These are phyloP conservation scores for Magnolia sinica DNA, from an alignment of 164 flowering plant species.

Conservation along the genomic window DNA sequence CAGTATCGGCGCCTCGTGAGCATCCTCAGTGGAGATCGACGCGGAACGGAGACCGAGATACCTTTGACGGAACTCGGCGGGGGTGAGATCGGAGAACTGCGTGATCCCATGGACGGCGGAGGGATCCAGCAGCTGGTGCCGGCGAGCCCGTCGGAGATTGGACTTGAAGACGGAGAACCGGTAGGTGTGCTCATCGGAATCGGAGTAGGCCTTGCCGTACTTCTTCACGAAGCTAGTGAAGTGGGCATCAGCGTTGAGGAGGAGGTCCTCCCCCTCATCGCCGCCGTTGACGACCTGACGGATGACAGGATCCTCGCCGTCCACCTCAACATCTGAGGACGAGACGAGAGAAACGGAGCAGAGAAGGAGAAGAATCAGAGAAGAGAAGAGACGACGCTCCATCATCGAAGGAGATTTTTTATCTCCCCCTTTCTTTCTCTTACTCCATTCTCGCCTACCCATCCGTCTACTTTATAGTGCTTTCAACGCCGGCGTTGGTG, in stretches of 20 bases:
- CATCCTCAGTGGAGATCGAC: conserved; percentile 44
- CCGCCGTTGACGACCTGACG: conserved; percentile 29
- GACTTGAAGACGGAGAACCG: conserved; percentile 68
- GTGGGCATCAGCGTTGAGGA: conserved; percentile 59
- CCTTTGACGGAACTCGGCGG: conserved; percentile 57
- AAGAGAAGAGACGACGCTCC: background rate
- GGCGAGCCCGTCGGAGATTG: conserved; percentile 68
- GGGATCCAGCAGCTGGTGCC: conserved; percentile 78
- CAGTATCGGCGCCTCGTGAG: conserved; percentile 70
- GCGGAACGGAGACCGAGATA: conserved; percentile 52
- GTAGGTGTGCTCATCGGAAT: conserved; percentile 71
- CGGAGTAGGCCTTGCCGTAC: conserved; percentile 58
- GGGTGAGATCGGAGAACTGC: conserved; percentile 84
- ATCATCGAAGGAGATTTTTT: background rate
- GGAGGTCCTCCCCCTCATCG: conserved; percentile 26
- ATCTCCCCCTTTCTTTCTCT: background rate
- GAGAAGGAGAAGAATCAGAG: background rate
- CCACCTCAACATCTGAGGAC: background rate
- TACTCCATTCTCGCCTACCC: background rate
- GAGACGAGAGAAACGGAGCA: conserved; percentile 6
- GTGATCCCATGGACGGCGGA: conserved; percentile 89
- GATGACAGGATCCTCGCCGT: conserved; percentile 21
- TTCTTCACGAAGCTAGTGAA: conserved; percentile 55
- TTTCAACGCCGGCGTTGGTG: too few relatives aligned
- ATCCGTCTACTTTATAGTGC: too few relatives aligned